phyloP scores from a whole-genome alignment of 345 rosid genomes.

The Dipteronia dyeriana region DNA sequence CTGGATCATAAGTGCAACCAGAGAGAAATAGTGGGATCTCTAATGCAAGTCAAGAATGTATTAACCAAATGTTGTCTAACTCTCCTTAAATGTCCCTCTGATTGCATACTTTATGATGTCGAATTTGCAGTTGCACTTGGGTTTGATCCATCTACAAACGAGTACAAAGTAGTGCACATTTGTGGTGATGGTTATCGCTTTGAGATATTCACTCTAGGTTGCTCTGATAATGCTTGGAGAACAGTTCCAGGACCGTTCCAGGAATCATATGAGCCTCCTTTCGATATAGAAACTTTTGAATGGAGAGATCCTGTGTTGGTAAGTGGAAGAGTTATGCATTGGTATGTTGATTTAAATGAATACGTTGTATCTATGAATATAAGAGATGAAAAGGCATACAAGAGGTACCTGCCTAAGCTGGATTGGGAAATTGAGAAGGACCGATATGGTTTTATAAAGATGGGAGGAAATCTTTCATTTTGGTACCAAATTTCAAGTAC shows the following conservation, averaged over 20 bases:
- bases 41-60: neutral
- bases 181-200: neutral
- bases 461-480: conserved; percentile 16
- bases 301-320: conserved; percentile 16
- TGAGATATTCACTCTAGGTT: conserved; percentile 12
- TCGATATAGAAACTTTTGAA: neutral
- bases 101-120: neutral
- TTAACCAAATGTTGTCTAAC: neutral
- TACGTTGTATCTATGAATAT: conserved; percentile 24
- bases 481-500: neutral
- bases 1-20: no score
- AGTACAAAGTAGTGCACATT: conserved; percentile 24
- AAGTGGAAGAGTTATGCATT: conserved; percentile 3
- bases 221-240: conserved; percentile 18
- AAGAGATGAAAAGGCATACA: neutral
- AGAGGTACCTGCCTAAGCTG: neutral
- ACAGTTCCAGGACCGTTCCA: conserved; percentile 15
- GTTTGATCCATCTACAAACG: neutral
- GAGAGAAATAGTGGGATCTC: neutral
- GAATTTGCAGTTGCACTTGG: conserved; percentile 7
- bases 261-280: no score
- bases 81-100: conserved; percentile 15
- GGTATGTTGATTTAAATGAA: conserved; percentile 9
- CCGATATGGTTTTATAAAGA: neutral
- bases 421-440: no score